A percentile compares a stretch with the other conserved stretches of the same genome.
Evolutionary conservation across 2,329 filamentous ascomycete species (phyloP).

Genomic region (Exserohilum rostratum): DNA sequence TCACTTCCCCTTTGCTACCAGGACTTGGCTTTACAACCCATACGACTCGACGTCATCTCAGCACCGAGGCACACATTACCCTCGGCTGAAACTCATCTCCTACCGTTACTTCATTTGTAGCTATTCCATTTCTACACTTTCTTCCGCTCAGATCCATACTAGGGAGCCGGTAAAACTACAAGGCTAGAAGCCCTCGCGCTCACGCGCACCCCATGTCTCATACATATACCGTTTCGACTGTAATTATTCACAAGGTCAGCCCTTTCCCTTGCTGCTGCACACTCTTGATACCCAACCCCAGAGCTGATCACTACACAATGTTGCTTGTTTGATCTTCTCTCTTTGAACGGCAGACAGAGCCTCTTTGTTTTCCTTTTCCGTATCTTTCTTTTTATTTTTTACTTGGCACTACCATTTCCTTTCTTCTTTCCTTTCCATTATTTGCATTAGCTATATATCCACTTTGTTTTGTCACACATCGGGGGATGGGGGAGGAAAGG

Average conservation of each 20-base stretch:
- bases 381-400: background rate
- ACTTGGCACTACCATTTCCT: no score
- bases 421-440: no score
- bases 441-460: background rate
- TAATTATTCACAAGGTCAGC: constrained; percentile 14
- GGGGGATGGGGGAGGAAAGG: no score
- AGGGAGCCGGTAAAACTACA: constrained; percentile 8
- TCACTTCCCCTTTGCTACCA: background rate
- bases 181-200: constrained; percentile 23
- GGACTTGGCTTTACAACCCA: constrained; percentile 1
- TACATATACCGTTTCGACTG: constrained; percentile 13
- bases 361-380: constrained; percentile 3
- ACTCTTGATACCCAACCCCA: constrained; percentile 24
- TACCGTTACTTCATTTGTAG: background rate
- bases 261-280: constrained; percentile 6
- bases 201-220: constrained; percentile 17
- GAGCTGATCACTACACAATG: background rate
- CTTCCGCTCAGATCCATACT: background rate
- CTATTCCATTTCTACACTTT: constrained; percentile 2
- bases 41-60: constrained; percentile 9
- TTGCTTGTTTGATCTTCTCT: background rate
- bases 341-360: background rate
- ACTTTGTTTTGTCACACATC: no score
- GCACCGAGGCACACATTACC: background rate
- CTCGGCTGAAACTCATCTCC: constrained; percentile 1